Conservation (phyloP, 257 asterid genomes). For the Nicotiana obtusifolia region DNA sequence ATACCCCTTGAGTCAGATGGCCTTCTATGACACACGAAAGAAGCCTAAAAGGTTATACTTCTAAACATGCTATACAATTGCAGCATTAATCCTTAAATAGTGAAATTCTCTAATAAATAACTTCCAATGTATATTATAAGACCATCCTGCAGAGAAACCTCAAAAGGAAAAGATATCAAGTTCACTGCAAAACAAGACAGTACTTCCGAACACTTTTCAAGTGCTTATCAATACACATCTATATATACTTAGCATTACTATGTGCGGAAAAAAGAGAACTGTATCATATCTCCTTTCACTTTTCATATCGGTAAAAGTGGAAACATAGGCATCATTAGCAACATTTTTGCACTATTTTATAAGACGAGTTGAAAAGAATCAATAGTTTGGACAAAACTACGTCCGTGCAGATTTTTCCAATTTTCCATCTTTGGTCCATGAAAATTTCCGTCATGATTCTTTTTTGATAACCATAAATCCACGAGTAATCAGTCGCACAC, state of each 20-base stretch:
- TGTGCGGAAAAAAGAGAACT: not conserved
- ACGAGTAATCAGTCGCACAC: not conserved
- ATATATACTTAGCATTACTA: not conserved
- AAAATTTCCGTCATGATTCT: not conserved
- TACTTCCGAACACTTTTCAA: not conserved
- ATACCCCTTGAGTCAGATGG: not conserved
- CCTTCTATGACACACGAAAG: not conserved
- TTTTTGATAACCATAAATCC: not conserved
- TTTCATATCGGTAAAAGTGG: not conserved
- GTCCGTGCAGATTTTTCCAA: not conserved
- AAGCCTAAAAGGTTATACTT: not conserved
- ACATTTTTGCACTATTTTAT: not conserved
- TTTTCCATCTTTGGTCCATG: not conserved
- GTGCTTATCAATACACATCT: not conserved
- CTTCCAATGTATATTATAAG: not conserved
- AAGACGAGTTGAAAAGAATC: not conserved
- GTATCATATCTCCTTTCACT: not conserved
- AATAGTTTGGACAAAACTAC: not conserved
- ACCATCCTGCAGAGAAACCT: not conserved
- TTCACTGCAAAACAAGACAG: not conserved
- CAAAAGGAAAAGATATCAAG: constrained; percentile 2
- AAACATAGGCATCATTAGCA: not conserved
- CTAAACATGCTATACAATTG: not conserved
- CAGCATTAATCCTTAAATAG: not conserved
- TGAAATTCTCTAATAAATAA: not conserved